phyloP scores from a whole-genome alignment of 2,329 filamentous ascomycete genomes.

The Trichoderma asperellum region DNA sequence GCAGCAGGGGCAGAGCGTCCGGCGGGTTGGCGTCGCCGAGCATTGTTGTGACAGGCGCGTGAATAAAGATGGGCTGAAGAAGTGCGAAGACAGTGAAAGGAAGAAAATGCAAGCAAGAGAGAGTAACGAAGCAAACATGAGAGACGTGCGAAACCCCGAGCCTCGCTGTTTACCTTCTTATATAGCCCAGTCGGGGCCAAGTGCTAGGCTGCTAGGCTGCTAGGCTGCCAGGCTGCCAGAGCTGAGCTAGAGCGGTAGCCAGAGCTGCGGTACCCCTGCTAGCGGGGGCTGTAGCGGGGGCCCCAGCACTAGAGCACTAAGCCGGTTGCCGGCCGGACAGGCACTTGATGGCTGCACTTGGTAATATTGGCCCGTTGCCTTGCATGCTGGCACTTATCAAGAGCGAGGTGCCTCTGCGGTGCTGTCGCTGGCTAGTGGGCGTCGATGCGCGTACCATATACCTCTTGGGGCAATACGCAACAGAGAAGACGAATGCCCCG shows the following conservation, averaged over 20 bases:
- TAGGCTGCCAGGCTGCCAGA: too few species aligned
- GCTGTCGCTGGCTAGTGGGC: too few species aligned
- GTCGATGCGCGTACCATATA: too few species aligned
- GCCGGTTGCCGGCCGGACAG: too few species aligned
- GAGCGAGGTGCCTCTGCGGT: too few species aligned
- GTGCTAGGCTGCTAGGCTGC: neutral
- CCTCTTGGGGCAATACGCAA: too few species aligned
- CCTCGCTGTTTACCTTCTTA: neutral
- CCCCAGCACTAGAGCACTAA: too few species aligned
- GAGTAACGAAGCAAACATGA: neutral
- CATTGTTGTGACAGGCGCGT: neutral
- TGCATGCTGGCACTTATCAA: too few species aligned
- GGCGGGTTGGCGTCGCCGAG: neutral
- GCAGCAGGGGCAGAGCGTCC: constrained; percentile 33
- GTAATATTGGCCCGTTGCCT: too few species aligned
- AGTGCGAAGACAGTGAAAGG: neutral
- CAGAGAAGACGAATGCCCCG: too few species aligned
- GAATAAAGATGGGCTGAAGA: neutral
- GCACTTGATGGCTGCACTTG: too few species aligned
- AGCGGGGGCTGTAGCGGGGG: neutral
- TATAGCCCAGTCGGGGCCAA: neutral
- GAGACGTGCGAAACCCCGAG: neutral
- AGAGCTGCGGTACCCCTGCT: too few species aligned
- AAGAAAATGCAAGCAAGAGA: neutral
- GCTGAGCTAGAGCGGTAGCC: neutral